Evolutionary conservation across 768 basidiomycete species (phyloP), one percentile per base, ranked within the genome.

Genomic region (Tylopilus vinaceipallidus): DNA sequence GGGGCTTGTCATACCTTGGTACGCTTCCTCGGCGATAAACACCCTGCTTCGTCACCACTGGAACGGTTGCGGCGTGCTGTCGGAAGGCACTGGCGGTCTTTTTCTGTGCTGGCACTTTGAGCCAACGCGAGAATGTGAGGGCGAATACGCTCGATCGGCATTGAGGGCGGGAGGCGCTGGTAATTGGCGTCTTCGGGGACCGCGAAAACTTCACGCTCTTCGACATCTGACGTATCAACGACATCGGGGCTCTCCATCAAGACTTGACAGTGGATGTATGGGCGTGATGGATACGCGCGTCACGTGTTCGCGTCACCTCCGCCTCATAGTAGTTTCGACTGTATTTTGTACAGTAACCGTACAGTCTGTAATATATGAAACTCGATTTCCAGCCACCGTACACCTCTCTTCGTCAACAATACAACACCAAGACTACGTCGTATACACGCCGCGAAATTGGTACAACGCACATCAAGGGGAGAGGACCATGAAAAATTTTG

Each of bases 191-290:
- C 48, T 19, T 64, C 50, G 6, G 58, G 48, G 53, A 53, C 44
- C 13, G 49, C 37, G n/a, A 77, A 52, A 38, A 73, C 71, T 57
- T 79, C 79, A 34, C 73, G 72, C 55, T 86, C 84, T 56, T 84
- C 84, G 40, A 70, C 65, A 55, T 86, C 84, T 4, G 83, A 85
- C 16, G 84, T 84, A 58, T 81, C 81, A 13, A 86, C 77, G 41
- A 78, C 59, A 37, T 80, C 81, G 6, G 53, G 53, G 36, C 47
- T 53, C 13, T 64, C 59, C 61, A 62, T 62, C 40, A 41, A 43
- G 26, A 29, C 26, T 10, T 11, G 43, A 17, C 20, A 30, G 42
- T 19, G 17, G 27, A 19, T 19, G 24, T n/a, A n/a, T n/a, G n/a
- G n/a, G n/a, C n/a, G n/a, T n/a, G n/a, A n/a, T n/a, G n/a, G n/a